Evolutionary conservation across 495 filamentous ascomycete species (phyloP), one percentile per base, ranked within the genome.

Genomic region (Friedmanniomyces endolithicus): DNA sequence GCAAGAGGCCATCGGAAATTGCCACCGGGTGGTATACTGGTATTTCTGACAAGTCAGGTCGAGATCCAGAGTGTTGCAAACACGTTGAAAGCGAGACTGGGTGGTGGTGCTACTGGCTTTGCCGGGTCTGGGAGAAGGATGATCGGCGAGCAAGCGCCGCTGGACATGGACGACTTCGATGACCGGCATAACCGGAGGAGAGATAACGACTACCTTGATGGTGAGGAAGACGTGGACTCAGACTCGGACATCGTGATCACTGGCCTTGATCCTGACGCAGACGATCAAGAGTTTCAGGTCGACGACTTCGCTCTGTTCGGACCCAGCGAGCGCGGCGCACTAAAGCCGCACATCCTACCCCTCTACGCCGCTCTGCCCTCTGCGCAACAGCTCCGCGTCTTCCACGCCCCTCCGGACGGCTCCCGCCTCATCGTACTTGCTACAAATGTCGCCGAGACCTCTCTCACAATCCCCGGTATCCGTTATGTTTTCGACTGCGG

Each of bases 391-490:
- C 75, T 96, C 57, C 82, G 76, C 58, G 88, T 99, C n/a, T 99
- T 99, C 59, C 86, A 95, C 41, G 76, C 88, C 0, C 23, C 45
- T 24, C 90, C 94, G 9, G 83, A 87, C 34, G 85, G 84, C 37
- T 86, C 87, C 11, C 82, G 94, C 4, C 77, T 94, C 9, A 87
- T 97, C 55, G 85, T 99, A 17, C 71, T 99, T 20, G 89, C 94
- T 0, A 99, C 94, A 20, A 99, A 99, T 66, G 87, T 99, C 22
- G 94, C 94, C 0, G 94, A 99, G 67, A 99, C 94, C 2, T 88
- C 84, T 75, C 74, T 99, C 53, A 99, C 94, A 0, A 99, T 99
- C 41, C 94, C 94, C 2, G 88, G 88, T 17, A 90, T 95, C 55
- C 79, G 86, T 51, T 99, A 96, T 64, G 94, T 99, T 16, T 95